These are phyloP conservation scores for Eucalyptus cladocalyx DNA, from an alignment of 345 rosid species.

Conservation along the genomic window DNA sequence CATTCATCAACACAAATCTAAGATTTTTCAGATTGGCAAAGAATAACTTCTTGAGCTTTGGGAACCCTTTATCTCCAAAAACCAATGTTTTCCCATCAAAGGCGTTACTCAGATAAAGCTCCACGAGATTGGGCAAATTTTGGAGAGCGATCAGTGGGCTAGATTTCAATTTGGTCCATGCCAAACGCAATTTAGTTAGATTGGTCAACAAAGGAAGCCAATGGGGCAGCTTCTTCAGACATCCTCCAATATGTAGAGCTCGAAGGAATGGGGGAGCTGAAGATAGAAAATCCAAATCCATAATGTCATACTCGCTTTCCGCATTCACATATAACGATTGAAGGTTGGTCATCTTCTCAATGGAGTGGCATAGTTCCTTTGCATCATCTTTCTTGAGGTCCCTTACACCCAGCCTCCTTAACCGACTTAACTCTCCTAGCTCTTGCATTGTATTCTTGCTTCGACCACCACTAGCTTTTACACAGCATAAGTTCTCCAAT, in stretches of 20 bases:
- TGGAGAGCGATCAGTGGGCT: not conserved
- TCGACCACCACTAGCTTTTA: not conserved
- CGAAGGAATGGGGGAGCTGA: not conserved
- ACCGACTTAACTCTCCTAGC: not conserved
- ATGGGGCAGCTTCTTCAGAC: not conserved
- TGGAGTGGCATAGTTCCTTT: not conserved
- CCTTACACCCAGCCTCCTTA: not conserved
- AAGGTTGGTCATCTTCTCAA: not conserved
- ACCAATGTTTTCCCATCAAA: not conserved
- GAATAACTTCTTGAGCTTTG: not conserved
- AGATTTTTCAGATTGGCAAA: not conserved
- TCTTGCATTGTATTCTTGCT: not conserved
- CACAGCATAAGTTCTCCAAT: not conserved
- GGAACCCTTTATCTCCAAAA: not conserved
- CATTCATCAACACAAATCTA: not conserved
- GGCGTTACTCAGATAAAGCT: rapidly evolving
- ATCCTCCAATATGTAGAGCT: not conserved
- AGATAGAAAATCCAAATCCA: not conserved
- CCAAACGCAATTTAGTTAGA: not conserved
- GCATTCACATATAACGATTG: rapidly evolving
- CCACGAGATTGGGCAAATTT: not conserved
- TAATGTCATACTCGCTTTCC: not conserved
- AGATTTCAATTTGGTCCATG: not conserved
- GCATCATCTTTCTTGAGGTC: not conserved
- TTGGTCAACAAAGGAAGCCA: not conserved